These are phyloP conservation scores for Alternaria panax DNA, from an alignment of 2,329 filamentous ascomycete species.

Conservation along the genomic window DNA sequence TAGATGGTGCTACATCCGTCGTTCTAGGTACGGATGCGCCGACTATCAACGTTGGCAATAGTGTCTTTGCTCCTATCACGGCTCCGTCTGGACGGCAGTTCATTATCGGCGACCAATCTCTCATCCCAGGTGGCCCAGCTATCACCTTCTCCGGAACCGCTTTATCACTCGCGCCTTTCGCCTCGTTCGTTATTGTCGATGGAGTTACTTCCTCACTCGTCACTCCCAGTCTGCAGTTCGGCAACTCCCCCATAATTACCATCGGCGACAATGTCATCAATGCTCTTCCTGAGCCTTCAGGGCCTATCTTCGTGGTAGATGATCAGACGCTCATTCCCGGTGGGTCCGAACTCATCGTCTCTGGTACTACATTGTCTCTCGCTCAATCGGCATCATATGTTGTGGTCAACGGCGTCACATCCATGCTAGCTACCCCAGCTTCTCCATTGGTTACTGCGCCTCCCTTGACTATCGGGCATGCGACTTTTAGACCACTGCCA, in stretches of 20 bases:
- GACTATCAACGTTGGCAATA: conserved; percentile 40
- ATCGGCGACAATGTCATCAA: conserved; percentile 28
- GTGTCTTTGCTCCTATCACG: conserved; percentile 33
- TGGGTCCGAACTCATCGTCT: conserved; percentile 44
- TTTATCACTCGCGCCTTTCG: conserved; percentile 39
- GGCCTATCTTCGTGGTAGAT: conserved; percentile 42
- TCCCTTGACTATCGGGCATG: conserved; percentile 41
- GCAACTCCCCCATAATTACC: conserved; percentile 30
- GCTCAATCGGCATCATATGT: conserved; percentile 38
- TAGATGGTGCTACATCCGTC: conserved; percentile 44
- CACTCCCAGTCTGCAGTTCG: conserved; percentile 21
- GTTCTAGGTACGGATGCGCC: conserved; percentile 34
- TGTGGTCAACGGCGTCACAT: conserved; percentile 45
- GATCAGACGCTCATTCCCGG: conserved; percentile 49
- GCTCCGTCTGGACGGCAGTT: conserved; percentile 44
- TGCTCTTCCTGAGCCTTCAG: conserved; percentile 14
- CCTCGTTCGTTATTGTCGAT: conserved; percentile 41
- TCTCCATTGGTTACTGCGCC: conserved; percentile 34
- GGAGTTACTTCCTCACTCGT: conserved; percentile 45
- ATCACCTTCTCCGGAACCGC: conserved; percentile 44
- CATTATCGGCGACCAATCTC: conserved; percentile 47
- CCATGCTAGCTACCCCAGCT: conserved; percentile 42
- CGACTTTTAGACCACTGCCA: conserved; percentile 36
- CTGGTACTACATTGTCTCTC: conserved; percentile 46
- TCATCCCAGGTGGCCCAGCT: conserved; percentile 43